These are phyloP conservation scores for Alternaria sp. DNA, from an alignment of 2,329 filamentous ascomycete species.

Conservation along the genomic window DNA sequence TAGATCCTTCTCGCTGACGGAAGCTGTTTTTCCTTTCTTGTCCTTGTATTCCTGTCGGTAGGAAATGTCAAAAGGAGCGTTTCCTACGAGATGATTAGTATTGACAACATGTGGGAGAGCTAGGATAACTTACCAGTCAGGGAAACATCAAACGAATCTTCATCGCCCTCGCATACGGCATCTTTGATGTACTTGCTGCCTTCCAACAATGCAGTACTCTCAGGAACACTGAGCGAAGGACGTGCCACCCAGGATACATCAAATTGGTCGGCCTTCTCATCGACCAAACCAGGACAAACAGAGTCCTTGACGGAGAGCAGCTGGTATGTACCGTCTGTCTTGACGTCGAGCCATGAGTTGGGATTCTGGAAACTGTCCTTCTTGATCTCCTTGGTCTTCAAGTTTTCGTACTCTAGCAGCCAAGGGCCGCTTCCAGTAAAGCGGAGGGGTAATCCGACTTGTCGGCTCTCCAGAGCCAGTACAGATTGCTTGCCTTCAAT, in stretches of 20 bases:
- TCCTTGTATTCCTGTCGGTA: constrained; percentile 82
- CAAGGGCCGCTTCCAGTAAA: constrained; percentile 88
- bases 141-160: constrained; percentile 84
- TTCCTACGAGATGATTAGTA: constrained; percentile 60
- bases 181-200: constrained; percentile 72
- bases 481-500: constrained; percentile 81
- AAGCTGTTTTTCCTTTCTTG: constrained; percentile 65
- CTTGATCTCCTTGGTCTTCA: constrained; percentile 59
- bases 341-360: constrained; percentile 76
- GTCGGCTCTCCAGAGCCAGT: constrained; percentile 78
- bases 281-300: constrained; percentile 83
- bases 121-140: constrained; percentile 70
- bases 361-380: constrained; percentile 61
- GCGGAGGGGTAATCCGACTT: constrained; percentile 79
- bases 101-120: neutral
- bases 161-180: constrained; percentile 92
- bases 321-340: constrained; percentile 77
- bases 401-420: constrained; percentile 78
- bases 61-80: constrained; percentile 81
- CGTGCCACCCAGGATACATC: constrained; percentile 85
- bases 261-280: constrained; percentile 77
- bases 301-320: constrained; percentile 79
- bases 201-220: constrained; percentile 66
- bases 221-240: constrained; percentile 73
- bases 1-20: constrained; percentile 72